Evolutionary conservation across 2,329 filamentous ascomycete species (phyloP).

Genomic region (Beauveria bassiana): DNA sequence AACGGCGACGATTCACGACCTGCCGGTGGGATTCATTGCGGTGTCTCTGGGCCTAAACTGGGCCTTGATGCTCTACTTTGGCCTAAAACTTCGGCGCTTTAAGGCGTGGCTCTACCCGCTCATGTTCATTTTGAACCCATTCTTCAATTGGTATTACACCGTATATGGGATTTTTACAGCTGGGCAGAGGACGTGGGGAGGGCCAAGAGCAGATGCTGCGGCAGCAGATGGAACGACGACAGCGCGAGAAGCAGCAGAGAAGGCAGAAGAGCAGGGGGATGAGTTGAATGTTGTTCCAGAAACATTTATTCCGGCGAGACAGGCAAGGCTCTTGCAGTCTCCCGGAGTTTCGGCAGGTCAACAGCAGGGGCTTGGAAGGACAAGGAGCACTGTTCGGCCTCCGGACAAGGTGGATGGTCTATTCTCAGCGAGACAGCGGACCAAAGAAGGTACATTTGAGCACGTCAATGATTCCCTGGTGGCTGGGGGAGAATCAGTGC

Average conservation of each 20-base stretch:
- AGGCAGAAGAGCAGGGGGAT: conserved; percentile 70
- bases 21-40: conserved; percentile 89
- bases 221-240: conserved; percentile 69
- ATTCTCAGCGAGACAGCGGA: conserved; percentile 64
- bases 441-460: conserved; percentile 61
- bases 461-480: conserved; percentile 53
- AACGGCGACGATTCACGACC: conserved; percentile 64
- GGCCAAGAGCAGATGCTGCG: conserved; percentile 82
- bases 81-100: conserved; percentile 74
- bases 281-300: conserved; percentile 86
- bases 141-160: conserved; percentile 99
- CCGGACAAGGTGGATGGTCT: conserved; percentile 68
- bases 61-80: conserved; percentile 94
- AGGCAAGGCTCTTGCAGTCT: conserved; percentile 33
- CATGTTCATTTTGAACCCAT: conserved; percentile 93
- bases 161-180: conserved; percentile 94
- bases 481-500: conserved; percentile 24
- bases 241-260: conserved; percentile 74
- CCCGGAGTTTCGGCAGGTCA: conserved; percentile 16
- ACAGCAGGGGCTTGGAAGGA: conserved; percentile 34
- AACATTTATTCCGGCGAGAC: conserved; percentile 61
- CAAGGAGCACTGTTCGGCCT: conserved; percentile 58
- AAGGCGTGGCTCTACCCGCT: conserved; percentile 93
- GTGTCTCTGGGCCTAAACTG: conserved; percentile 91
- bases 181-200: conserved; percentile 91